Conservation (phyloP, 768 basidiomycete genomes). For the Rhizopogon vesiculosus region DNA sequence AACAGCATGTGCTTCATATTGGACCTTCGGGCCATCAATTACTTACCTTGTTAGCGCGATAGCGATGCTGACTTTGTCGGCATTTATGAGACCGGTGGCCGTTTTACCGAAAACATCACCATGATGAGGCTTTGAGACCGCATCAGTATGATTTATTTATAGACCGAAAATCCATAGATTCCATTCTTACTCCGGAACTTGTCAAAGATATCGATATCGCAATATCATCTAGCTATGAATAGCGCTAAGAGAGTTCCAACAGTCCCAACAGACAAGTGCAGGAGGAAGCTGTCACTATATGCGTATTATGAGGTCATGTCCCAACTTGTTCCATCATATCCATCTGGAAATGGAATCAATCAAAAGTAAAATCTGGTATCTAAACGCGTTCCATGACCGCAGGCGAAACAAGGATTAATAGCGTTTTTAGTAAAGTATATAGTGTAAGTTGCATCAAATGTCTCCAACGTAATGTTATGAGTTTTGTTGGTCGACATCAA, state of each 20-base stretch:
- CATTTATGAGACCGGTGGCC: constrained; percentile 50
- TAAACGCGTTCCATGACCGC: constrained; percentile 14
- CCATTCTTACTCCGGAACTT: background rate
- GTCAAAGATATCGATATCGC: background rate
- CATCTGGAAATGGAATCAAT: background rate
- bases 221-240: background rate
- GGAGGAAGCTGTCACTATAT: background rate
- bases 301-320: background rate
- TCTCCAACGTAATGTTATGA: constrained; percentile 13
- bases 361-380: constrained; percentile 8
- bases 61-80: constrained; percentile 59
- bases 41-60: constrained; percentile 67
- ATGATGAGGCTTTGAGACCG: constrained; percentile 1
- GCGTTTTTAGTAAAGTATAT: constrained; percentile 18
- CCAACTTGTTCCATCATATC: background rate
- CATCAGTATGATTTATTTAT: background rate
- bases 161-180: background rate
- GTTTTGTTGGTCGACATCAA: constrained; percentile 21
- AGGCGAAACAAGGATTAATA: constrained; percentile 26
- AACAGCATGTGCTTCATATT: constrained; percentile 80
- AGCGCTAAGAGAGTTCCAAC: background rate
- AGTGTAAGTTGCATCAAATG: constrained; percentile 15
- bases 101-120: constrained; percentile 1
- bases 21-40: constrained; percentile 78
- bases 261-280: background rate